Conservation (phyloP, 768 basidiomycete genomes). For the Phylloporus sp. region DNA sequence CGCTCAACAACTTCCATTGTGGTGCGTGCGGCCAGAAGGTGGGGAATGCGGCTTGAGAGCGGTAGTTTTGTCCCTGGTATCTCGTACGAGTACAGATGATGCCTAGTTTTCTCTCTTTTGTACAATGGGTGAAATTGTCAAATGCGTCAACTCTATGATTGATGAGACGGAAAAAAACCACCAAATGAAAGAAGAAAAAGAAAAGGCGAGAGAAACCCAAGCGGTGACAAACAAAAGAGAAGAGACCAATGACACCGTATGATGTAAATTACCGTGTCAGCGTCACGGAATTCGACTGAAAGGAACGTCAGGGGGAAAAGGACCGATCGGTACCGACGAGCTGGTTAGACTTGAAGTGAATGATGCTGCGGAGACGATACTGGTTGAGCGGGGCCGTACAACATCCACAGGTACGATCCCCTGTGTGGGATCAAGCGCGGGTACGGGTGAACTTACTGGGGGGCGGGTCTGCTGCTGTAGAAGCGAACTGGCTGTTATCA, state of each 20-base stretch:
- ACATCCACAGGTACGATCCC: constrained; percentile 26
- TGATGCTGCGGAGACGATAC: constrained; percentile 23
- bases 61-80: constrained; percentile 22
- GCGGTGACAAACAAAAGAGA: constrained; percentile 14
- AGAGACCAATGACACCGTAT: constrained; percentile 26
- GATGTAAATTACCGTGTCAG: constrained; percentile 5
- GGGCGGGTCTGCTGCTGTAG: constrained; percentile 41
- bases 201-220: constrained; percentile 20
- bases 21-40: constrained; percentile 40
- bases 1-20: constrained; percentile 38
- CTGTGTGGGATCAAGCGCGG: constrained; percentile 25
- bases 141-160: constrained; percentile 27
- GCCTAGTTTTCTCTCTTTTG: constrained; percentile 28
- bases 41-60: constrained; percentile 23
- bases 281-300: constrained; percentile 22
- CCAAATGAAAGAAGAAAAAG: constrained; percentile 16
- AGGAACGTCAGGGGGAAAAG: constrained; percentile 24
- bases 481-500: constrained; percentile 61
- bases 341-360: constrained; percentile 22
- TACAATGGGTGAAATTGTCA: constrained; percentile 23
- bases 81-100: constrained; percentile 33
- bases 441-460: constrained; percentile 24
- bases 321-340: constrained; percentile 17
- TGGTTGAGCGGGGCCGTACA: constrained; percentile 34
- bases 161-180: constrained; percentile 28